phyloP scores from a whole-genome alignment of 345 rosid species.

The Acer campestre region DNA sequence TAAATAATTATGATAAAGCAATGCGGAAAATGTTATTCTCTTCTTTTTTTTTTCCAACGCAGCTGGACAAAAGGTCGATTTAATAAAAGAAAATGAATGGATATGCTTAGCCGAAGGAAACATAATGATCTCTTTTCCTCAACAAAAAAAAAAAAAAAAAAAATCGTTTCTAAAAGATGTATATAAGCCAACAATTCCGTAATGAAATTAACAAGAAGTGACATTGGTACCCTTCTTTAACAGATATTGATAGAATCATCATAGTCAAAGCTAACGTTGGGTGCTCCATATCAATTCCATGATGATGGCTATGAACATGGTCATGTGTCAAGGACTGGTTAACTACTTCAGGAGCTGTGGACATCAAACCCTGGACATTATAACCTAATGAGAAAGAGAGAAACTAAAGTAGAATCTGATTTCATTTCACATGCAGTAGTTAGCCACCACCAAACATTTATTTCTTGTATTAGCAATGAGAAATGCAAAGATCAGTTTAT shows the following conservation, averaged over 20 bases:
- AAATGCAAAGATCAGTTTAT: neutral
- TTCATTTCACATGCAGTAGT: slow-evolving; percentile 14
- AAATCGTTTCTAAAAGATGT: neutral
- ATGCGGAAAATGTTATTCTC: neutral
- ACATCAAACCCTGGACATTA: slow-evolving; percentile 50
- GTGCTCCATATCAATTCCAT: slow-evolving; percentile 79
- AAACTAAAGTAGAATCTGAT: slow-evolving; percentile 16
- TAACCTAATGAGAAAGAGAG: slow-evolving; percentile 11
- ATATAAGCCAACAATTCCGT: neutral
- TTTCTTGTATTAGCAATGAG: neutral
- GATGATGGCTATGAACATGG: slow-evolving; percentile 52
- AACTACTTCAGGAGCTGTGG: slow-evolving; percentile 52
- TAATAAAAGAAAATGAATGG: neutral
- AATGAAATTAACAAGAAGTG: neutral
- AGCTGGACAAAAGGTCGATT: neutral
- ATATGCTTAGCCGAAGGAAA: neutral
- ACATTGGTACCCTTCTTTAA: slow-evolving; percentile 75
- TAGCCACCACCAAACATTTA: neutral
- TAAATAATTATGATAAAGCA: neutral
- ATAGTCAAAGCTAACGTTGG: slow-evolving; percentile 78
- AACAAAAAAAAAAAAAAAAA: neutral
- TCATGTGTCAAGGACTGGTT: slow-evolving; percentile 37
- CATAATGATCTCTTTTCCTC: neutral
- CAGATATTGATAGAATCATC: slow-evolving; percentile 74
- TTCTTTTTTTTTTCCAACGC: neutral